Conservation (phyloP, 2,329 filamentous ascomycete species). For the Daldinia eschscholtzii region DNA sequence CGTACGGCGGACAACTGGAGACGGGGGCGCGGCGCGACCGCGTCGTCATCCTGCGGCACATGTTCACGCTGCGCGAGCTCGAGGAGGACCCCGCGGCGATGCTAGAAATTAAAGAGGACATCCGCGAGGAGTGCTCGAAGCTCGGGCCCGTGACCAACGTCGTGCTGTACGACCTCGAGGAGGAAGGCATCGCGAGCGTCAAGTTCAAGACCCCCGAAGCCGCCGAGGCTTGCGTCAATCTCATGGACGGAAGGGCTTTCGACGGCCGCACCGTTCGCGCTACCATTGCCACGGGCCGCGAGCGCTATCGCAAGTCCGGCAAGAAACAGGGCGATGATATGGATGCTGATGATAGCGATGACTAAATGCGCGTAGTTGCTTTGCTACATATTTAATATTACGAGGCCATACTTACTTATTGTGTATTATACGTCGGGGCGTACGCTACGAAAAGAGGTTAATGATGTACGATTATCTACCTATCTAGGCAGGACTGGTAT, state of each 20-base stretch:
- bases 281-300: slow-evolving; percentile 75
- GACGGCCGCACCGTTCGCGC: slow-evolving; percentile 79
- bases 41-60: slow-evolving; percentile 87
- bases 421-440: slow-evolving; percentile 19
- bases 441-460: slow-evolving; percentile 2
- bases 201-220: slow-evolving; percentile 80
- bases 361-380: slow-evolving; percentile 4
- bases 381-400: neutral
- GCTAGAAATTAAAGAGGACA: slow-evolving; percentile 94
- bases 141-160: slow-evolving; percentile 91
- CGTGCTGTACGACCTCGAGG: slow-evolving; percentile 87
- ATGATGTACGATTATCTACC: slow-evolving; percentile 24
- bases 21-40: slow-evolving; percentile 74
- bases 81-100: slow-evolving; percentile 86
- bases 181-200: slow-evolving; percentile 86
- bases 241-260: slow-evolving; percentile 86
- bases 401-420: slow-evolving; percentile 16
- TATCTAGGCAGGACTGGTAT: neutral
- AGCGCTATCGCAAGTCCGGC: slow-evolving; percentile 79
- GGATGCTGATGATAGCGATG: slow-evolving; percentile 39
- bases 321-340: slow-evolving; percentile 58
- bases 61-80: slow-evolving; percentile 90
- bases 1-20: slow-evolving; percentile 64
- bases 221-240: slow-evolving; percentile 77
- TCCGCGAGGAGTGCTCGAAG: slow-evolving; percentile 89